A percentile compares a stretch with the other conserved stretches of the same genome.
Evolutionary conservation across 116 monocot genomes (phyloP).

Genomic region (Papilionanthe hybrid): DNA sequence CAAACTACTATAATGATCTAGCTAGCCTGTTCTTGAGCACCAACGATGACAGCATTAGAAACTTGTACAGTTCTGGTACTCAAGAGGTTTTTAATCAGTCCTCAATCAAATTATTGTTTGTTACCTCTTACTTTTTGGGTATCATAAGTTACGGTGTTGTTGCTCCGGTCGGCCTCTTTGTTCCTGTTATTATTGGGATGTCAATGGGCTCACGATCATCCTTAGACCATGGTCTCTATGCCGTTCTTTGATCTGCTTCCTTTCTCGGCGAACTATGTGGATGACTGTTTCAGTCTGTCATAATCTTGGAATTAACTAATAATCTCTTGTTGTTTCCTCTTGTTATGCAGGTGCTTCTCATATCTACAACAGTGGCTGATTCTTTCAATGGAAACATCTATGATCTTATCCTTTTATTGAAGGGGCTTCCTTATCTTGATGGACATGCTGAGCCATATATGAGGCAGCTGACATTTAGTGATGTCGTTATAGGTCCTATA

Average conservation of each 20-base stretch:
- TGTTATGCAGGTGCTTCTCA: conserved; percentile 50
- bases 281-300: conserved; percentile 61
- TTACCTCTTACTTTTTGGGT: conserved; percentile 40
- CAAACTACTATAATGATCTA: conserved; percentile 48
- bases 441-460: conserved; percentile 49
- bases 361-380: conserved; percentile 54
- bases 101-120: conserved; percentile 34
- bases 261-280: conserved; percentile 51
- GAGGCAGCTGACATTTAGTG: conserved; percentile 40
- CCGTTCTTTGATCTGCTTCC: conserved; percentile 50
- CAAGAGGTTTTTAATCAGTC: conserved; percentile 29
- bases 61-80: conserved; percentile 45
- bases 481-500: conserved; percentile 51
- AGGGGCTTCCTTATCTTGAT: conserved; percentile 51
- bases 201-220: conserved; percentile 33
- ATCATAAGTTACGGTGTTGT: conserved; percentile 51
- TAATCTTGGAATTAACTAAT: conserved; percentile 49
- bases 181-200: conserved; percentile 44
- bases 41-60: conserved; percentile 48
- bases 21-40: conserved; percentile 56
- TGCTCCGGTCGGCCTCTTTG: conserved; percentile 43
- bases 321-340: conserved; percentile 48
- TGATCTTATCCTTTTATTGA: conserved; percentile 38
- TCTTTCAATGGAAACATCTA: conserved; percentile 46
- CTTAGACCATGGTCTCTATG: conserved; percentile 48